Conservation (phyloP, 805 yeast species). For the Dipodascus geniculatus region DNA sequence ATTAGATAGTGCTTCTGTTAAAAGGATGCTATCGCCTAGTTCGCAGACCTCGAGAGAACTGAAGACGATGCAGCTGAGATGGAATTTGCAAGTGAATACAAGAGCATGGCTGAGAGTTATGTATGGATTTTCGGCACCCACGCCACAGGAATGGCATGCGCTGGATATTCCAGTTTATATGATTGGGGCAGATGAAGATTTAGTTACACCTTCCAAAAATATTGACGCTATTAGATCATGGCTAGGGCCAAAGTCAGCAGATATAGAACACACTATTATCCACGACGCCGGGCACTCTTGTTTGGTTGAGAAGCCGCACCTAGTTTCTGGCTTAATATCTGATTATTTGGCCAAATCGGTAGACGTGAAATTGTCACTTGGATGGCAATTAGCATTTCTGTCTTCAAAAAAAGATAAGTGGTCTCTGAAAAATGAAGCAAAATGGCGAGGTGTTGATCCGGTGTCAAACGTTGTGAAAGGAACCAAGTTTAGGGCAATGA, state of each 20-base stretch:
- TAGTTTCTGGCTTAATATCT: conserved; percentile 47
- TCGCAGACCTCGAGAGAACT: conserved; percentile 26
- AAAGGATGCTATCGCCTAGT: conserved; percentile 34
- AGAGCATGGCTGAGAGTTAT: conserved; percentile 41
- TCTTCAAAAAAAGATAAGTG: conserved; percentile 53
- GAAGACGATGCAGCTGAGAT: conserved; percentile 48
- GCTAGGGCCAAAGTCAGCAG: conserved; percentile 21
- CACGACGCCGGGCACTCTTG: conserved; percentile 52
- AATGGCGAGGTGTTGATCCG: conserved; percentile 50
- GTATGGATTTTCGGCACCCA: conserved; percentile 36
- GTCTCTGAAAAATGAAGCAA: conserved; percentile 65
- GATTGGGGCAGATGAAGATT: conserved; percentile 48
- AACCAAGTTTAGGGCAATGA: conserved; percentile 57
- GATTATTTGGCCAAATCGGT: conserved; percentile 40
- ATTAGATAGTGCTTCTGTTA: conserved; percentile 46
- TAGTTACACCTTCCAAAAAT: conserved; percentile 37
- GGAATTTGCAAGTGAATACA: conserved; percentile 58
- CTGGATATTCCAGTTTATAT: conserved; percentile 38
- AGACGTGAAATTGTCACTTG: conserved; percentile 47
- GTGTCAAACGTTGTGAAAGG: conserved; percentile 28
- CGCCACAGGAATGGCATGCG: conserved; percentile 32
- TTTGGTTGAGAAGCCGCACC: conserved; percentile 51
- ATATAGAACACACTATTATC: conserved; percentile 27
- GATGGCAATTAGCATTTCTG: conserved; percentile 54
- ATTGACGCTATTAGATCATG: conserved; percentile 24